These are phyloP conservation scores for Pleurotus salmoneostramineus DNA, from an alignment of 768 basidiomycete genomes.

Conservation along the genomic window DNA sequence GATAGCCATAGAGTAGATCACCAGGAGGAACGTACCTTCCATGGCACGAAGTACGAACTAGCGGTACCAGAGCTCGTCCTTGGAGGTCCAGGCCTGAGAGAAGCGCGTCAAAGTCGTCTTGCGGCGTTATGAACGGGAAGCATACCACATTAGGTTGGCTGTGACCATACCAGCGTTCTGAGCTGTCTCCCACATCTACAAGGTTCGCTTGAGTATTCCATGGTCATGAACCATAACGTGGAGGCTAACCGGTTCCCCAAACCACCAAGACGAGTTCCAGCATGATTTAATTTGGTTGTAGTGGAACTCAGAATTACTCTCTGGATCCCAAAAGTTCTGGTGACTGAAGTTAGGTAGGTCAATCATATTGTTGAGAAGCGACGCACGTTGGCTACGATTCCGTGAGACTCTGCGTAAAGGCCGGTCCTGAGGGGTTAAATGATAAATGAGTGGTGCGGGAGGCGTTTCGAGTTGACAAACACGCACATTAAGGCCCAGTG, in stretches of 20 bases:
- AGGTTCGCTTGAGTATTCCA: not conserved
- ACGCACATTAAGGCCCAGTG: constrained; percentile 85
- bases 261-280: constrained; percentile 79
- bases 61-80: constrained; percentile 58
- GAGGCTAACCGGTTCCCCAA: constrained; percentile 73
- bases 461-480: too few relatives aligned
- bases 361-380: not conserved
- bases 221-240: not conserved
- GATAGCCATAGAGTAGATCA: not conserved
- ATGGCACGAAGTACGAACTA: constrained; percentile 77
- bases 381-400: constrained; percentile 83
- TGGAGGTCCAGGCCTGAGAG: constrained; percentile 76
- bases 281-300: constrained; percentile 61
- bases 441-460: not conserved
- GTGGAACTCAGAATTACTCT: constrained; percentile 55
- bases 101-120: not conserved
- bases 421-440: constrained; percentile 61
- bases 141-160: constrained; percentile 91
- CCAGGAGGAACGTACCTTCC: constrained; percentile 44
- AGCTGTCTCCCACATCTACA: constrained; percentile 89
- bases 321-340: constrained; percentile 88
- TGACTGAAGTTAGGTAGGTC: not conserved
- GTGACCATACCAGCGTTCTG: constrained; percentile 66
- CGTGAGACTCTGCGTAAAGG: constrained; percentile 84
- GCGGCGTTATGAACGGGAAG: constrained; percentile 6